These are phyloP conservation scores for Kuraishia molischiana DNA, from an alignment of 805 yeast genomes.

Conservation along the genomic window DNA sequence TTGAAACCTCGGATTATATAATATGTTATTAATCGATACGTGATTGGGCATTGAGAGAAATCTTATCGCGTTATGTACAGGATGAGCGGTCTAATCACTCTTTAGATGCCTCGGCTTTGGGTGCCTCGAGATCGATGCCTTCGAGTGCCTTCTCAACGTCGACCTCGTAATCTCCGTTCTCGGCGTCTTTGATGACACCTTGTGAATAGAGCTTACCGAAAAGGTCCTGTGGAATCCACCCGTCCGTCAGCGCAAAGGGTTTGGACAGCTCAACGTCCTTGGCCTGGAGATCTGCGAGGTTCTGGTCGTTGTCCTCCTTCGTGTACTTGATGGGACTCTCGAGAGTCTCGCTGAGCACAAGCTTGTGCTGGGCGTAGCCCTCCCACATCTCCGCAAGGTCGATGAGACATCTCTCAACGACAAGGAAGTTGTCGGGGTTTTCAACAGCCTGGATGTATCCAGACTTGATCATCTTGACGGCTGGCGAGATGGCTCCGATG, in stretches of 20 bases:
- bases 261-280: conserved; percentile 62
- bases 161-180: conserved; percentile 40
- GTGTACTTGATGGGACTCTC: conserved; percentile 55
- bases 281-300: conserved; percentile 41
- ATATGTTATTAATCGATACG: too few species aligned
- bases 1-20: too few species aligned
- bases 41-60: too few species aligned
- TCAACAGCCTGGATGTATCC: conserved; percentile 57
- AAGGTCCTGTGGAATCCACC: conserved; percentile 95
- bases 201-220: conserved; percentile 60
- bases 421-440: conserved; percentile 46
- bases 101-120: neutral
- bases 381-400: conserved; percentile 66
- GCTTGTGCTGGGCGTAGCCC: conserved; percentile 45
- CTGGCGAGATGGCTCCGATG: conserved; percentile 78
- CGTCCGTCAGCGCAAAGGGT: conserved; percentile 86
- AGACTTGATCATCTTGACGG: conserved; percentile 56
- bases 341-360: conserved; percentile 29
- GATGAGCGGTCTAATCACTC: too few species aligned
- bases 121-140: neutral
- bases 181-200: conserved; percentile 54
- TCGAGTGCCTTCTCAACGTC: conserved; percentile 15
- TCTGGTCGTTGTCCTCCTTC: conserved; percentile 47
- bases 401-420: conserved; percentile 56
- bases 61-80: too few species aligned